phyloP scores from a whole-genome alignment of 768 basidiomycete genomes.

The Grammothele lineata region DNA sequence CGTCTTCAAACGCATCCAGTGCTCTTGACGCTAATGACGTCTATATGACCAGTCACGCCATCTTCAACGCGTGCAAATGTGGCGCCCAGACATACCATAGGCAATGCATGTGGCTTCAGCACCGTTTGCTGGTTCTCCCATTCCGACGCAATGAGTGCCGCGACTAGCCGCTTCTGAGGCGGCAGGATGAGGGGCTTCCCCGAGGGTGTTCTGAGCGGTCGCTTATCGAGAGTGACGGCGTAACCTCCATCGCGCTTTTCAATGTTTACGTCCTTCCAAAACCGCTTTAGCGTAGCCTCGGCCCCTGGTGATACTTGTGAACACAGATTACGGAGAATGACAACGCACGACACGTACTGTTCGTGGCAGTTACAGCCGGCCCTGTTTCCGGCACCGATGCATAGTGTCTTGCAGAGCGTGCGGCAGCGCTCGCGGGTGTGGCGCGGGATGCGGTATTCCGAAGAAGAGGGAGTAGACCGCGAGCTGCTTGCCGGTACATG shows the following conservation, averaged over 20 bases:
- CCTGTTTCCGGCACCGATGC: conserved; percentile 13
- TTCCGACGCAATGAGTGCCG: conserved; percentile 86
- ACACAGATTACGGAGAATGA: neutral
- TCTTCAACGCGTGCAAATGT: conserved; percentile 4
- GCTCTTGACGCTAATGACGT: conserved; percentile 91
- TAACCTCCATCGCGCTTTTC: conserved; percentile 50
- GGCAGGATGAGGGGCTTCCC: conserved; percentile 79
- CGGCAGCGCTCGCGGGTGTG: neutral
- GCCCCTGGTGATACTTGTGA: conserved; percentile 49
- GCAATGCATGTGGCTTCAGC: conserved; percentile 86
- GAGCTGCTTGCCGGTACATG: conserved; percentile 12
- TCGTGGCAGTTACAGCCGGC: conserved; percentile 46
- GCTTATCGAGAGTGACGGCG: conserved; percentile 73
- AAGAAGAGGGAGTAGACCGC: conserved; percentile 5
- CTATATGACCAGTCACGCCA: conserved; percentile 36
- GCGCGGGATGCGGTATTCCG: neutral
- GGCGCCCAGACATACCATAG: conserved; percentile 56
- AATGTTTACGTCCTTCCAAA: conserved; percentile 92
- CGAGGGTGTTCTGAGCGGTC: conserved; percentile 82
- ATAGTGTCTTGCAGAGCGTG: neutral
- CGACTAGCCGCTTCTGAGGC: conserved; percentile 61
- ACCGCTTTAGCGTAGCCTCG: conserved; percentile 81
- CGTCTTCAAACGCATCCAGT: conserved; percentile 69
- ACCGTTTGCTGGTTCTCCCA: conserved; percentile 92
- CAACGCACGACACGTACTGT: conserved; percentile 43